Conservation (phyloP, 495 filamentous ascomycete species). For the Poronia punctata region DNA sequence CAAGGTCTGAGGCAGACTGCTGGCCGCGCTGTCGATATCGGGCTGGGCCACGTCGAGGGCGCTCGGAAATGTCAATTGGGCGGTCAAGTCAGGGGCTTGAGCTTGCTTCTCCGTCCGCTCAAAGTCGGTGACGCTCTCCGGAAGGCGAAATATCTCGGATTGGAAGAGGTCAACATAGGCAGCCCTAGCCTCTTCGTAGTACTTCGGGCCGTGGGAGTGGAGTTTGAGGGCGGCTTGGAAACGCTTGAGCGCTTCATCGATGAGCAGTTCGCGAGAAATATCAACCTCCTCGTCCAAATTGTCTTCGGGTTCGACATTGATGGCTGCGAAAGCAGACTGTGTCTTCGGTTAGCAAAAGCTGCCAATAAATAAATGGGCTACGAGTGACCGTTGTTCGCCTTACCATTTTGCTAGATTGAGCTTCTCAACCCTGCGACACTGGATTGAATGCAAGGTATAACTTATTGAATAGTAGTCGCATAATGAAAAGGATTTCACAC, state of each 20-base stretch:
- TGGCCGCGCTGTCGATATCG: conserved; percentile 63
- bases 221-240: conserved; percentile 89
- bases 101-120: conserved; percentile 58
- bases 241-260: conserved; percentile 93
- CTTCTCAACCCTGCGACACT: conserved; percentile 3
- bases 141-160: conserved; percentile 90
- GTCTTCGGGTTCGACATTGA: conserved; percentile 91
- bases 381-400: conserved; percentile 21
- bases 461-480: conserved; percentile 1
- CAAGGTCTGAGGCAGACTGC: conserved; percentile 77
- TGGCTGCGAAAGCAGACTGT: conserved; percentile 63
- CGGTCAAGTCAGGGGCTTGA: conserved; percentile 28
- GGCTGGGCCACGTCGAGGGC: conserved; percentile 35
- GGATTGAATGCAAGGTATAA: neutral
- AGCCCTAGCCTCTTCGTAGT: conserved; percentile 66
- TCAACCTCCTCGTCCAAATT: conserved; percentile 86
- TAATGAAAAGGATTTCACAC: conserved; percentile 1
- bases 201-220: conserved; percentile 76
- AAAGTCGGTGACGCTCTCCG: conserved; percentile 75
- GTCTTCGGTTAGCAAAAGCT: neutral
- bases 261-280: conserved; percentile 89
- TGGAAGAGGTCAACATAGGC: conserved; percentile 81
- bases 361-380: neutral
- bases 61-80: conserved; percentile 31
- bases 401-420: conserved; percentile 17